Percentiles rank a stretch among this genome's conserved stretches.
These are phyloP conservation scores for Westerdykella sp. DNA, from an alignment of 2,329 filamentous ascomycete genomes.

Conservation along the genomic window DNA sequence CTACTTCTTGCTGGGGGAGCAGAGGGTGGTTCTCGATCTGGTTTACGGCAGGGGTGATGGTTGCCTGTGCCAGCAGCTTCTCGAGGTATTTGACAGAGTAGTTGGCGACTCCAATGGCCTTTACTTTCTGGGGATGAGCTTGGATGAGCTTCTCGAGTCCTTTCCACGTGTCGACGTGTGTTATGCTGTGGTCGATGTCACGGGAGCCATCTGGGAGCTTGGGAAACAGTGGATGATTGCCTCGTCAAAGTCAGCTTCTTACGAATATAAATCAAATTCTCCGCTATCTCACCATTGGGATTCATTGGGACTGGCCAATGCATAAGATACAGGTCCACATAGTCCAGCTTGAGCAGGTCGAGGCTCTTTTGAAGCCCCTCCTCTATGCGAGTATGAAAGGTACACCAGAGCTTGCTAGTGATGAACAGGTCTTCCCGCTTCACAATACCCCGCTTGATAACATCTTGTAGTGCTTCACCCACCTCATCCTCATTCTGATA, in stretches of 20 bases:
- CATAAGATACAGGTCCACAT: conserved; percentile 75
- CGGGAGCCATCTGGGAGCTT: conserved; percentile 66
- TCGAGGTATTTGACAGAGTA: conserved; percentile 45
- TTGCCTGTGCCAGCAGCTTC: conserved; percentile 51
- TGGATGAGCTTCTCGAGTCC: conserved; percentile 60
- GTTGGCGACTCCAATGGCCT: conserved; percentile 48
- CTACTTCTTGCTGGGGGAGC: conserved; percentile 65
- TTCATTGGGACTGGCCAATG: conserved; percentile 83
- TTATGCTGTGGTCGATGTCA: conserved; percentile 63
- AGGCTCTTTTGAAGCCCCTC: conserved; percentile 67
- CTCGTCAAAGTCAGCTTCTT: conserved; percentile 23
- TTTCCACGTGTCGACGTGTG: conserved; percentile 72
- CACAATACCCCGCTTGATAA: conserved; percentile 60
- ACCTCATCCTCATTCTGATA: conserved; percentile 81
- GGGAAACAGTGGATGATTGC: conserved; percentile 68
- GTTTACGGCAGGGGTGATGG: conserved; percentile 61
- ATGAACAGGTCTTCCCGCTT: conserved; percentile 77
- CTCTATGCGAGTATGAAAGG: conserved; percentile 65
- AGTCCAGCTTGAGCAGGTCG: conserved; percentile 67
- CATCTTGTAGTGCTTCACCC: conserved; percentile 68
- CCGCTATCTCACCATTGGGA: conserved; percentile 51
- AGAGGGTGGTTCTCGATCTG: conserved; percentile 70
- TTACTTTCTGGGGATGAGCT: conserved; percentile 41
- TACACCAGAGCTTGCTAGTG: conserved; percentile 80
- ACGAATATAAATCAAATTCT: neutral